Conservation (phyloP, 768 basidiomycete genomes). For the Russula earlei region DNA sequence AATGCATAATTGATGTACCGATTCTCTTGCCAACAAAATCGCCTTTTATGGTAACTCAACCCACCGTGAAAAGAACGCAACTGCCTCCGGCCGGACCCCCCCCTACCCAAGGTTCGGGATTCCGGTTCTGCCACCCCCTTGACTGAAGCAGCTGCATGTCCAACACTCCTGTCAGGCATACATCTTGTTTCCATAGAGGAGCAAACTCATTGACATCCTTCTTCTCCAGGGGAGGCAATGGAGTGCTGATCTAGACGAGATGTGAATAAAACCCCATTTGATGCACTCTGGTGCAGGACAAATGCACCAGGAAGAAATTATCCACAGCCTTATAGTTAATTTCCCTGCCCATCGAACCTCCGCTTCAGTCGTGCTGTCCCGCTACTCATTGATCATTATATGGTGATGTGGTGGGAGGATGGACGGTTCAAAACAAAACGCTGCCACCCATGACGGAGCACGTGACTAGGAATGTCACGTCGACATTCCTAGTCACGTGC, state of each 20-base stretch:
- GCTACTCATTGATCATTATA: slow-evolving; percentile 27
- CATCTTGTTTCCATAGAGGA: slow-evolving; percentile 97
- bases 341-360: slow-evolving; percentile 73
- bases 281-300: neutral
- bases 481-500: too few relatives aligned
- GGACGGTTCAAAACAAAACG: neutral
- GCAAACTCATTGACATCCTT: slow-evolving; percentile 91
- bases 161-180: slow-evolving; percentile 33
- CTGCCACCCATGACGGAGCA: too few relatives aligned
- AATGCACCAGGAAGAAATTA: slow-evolving; percentile 70
- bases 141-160: too few relatives aligned
- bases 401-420: neutral
- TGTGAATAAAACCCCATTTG: neutral
- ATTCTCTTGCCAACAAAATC: too few relatives aligned
- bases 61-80: too few relatives aligned
- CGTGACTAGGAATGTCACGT: too few relatives aligned
- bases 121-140: too few relatives aligned
- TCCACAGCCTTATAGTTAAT: slow-evolving; percentile 72
- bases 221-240: slow-evolving; percentile 90
- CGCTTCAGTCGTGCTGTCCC: slow-evolving; percentile 58
- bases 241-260: slow-evolving; percentile 73
- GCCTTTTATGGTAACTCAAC: too few relatives aligned
- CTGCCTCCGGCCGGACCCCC: too few relatives aligned
- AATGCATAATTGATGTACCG: too few relatives aligned
- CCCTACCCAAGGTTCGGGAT: too few relatives aligned